Conservation (phyloP, 495 filamentous ascomycete genomes). For the Lindgomyces ingoldianus region DNA sequence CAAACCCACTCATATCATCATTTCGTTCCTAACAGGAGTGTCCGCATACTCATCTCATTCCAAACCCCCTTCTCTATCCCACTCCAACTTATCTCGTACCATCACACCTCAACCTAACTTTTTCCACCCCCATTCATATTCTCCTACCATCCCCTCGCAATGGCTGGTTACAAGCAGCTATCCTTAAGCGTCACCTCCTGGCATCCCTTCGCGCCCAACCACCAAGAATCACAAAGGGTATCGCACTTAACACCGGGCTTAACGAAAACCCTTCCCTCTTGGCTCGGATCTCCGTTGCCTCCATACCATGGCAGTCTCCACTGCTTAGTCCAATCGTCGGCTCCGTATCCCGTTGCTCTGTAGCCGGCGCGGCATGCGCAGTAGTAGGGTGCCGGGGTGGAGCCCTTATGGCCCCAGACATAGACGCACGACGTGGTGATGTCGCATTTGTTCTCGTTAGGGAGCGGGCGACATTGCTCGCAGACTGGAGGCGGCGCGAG, state of each 20-base stretch:
- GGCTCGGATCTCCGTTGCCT: constrained; percentile 11
- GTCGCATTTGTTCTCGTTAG: constrained; percentile 25
- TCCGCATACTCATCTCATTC: too few species aligned
- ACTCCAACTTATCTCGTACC: not conserved
- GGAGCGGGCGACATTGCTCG: constrained; percentile 25
- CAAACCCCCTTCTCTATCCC: not conserved
- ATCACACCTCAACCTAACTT: not conserved
- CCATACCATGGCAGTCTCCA: constrained; percentile 36
- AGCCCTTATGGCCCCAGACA: constrained; percentile 13
- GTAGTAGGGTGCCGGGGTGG: constrained; percentile 10
- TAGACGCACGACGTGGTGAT: constrained; percentile 28
- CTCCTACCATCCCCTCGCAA: not conserved
- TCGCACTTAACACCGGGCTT: constrained; percentile 39
- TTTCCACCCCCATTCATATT: not conserved
- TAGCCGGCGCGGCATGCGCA: constrained; percentile 27
- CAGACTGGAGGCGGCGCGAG: not conserved
- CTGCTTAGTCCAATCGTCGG: constrained; percentile 6
- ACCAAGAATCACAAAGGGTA: constrained; percentile 21
- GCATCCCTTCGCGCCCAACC: constrained; percentile 6
- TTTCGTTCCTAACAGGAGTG: too few species aligned
- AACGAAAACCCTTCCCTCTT: constrained; percentile 45
- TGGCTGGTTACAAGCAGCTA: constrained; percentile 14
- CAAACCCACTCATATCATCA: too few species aligned
- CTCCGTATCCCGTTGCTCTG: not conserved
- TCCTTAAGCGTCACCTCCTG: constrained; percentile 1